Conservation (phyloP, 495 filamentous ascomycete species). For the Haplographium delicatum region DNA sequence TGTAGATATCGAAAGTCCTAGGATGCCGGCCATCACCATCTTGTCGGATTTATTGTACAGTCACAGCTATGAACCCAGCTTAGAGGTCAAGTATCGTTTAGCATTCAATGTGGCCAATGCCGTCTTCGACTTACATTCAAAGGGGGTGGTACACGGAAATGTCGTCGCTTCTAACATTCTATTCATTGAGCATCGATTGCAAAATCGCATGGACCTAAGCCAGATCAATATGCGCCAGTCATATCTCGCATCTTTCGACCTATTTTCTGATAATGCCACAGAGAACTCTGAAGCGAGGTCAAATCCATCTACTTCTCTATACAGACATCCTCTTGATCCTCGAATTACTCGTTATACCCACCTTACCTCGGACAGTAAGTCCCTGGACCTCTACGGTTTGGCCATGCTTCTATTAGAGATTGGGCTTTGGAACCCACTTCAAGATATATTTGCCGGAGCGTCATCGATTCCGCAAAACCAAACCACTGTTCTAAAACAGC, state of each 20-base stretch:
- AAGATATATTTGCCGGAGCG: slow-evolving; percentile 44
- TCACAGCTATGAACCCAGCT: slow-evolving; percentile 50
- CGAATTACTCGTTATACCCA: slow-evolving; percentile 48
- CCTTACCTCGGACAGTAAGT: slow-evolving; percentile 43
- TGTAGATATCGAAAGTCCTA: slow-evolving; percentile 45
- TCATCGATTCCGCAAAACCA: slow-evolving; percentile 26
- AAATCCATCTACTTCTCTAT: slow-evolving; percentile 41
- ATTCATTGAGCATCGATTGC: slow-evolving; percentile 57
- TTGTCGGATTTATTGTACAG: slow-evolving; percentile 42
- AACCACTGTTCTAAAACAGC: slow-evolving; percentile 42
- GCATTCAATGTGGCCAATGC: slow-evolving; percentile 74
- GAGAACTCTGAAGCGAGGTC: slow-evolving; percentile 26
- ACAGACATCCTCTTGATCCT: slow-evolving; percentile 74
- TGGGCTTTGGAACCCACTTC: slow-evolving; percentile 79
- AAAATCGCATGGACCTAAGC: slow-evolving; percentile 34
- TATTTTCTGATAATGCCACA: slow-evolving; percentile 64
- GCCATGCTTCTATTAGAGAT: slow-evolving; percentile 82
- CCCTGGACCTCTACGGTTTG: slow-evolving; percentile 79
- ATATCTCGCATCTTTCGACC: slow-evolving; percentile 73
- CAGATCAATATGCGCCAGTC: slow-evolving; percentile 66
- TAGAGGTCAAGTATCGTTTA: slow-evolving; percentile 79
- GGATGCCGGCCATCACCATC: slow-evolving; percentile 42
- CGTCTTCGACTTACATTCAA: slow-evolving; percentile 68
- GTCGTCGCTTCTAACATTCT: slow-evolving; percentile 76
- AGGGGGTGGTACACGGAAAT: slow-evolving; percentile 73